A percentile compares a stretch with the other conserved stretches of the same genome.
Conservation (phyloP, 495 filamentous ascomycete species). For the Aspergillus nanangensis region DNA sequence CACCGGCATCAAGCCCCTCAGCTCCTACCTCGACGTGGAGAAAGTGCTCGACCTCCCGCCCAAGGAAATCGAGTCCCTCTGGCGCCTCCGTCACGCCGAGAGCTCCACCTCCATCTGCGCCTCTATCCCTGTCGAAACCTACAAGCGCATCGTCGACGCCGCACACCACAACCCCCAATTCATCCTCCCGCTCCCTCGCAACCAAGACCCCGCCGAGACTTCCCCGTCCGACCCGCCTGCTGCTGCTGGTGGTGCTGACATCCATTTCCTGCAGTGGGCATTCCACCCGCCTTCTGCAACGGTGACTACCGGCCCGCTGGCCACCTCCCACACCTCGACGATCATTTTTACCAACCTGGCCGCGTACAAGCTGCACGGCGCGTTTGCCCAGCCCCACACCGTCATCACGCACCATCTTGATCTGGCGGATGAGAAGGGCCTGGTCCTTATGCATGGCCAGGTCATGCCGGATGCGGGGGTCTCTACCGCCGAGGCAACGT, state of each 20-base stretch:
- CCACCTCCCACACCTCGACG: constrained; percentile 61
- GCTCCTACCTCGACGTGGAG: constrained; percentile 74
- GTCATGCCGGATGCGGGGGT: constrained; percentile 76
- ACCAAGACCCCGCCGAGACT: constrained; percentile 24
- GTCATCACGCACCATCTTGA: constrained; percentile 89
- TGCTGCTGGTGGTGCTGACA: constrained; percentile 31
- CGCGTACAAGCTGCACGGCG: constrained; percentile 85
- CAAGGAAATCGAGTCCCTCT: constrained; percentile 83
- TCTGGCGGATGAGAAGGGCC: constrained; percentile 60
- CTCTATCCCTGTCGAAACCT: constrained; percentile 67
- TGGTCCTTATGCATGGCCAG: constrained; percentile 80
- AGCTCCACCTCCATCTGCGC: constrained; percentile 73
- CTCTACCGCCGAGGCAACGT: constrained; percentile 71
- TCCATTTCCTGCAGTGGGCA: constrained; percentile 57
- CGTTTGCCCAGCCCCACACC: constrained; percentile 86
- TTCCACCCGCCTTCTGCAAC: constrained; percentile 74
- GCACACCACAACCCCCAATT: constrained; percentile 80
- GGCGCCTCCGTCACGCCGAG: constrained; percentile 81
- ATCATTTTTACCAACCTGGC: constrained; percentile 90
- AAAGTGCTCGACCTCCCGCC: constrained; percentile 68
- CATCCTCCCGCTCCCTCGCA: constrained; percentile 80
- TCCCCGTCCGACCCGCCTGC: constrained; percentile 4
- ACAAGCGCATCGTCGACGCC: constrained; percentile 57
- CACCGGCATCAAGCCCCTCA: constrained; percentile 72
- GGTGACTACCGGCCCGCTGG: constrained; percentile 13